Conservation (phyloP, 345 rosid genomes). For the Salix caprea region DNA sequence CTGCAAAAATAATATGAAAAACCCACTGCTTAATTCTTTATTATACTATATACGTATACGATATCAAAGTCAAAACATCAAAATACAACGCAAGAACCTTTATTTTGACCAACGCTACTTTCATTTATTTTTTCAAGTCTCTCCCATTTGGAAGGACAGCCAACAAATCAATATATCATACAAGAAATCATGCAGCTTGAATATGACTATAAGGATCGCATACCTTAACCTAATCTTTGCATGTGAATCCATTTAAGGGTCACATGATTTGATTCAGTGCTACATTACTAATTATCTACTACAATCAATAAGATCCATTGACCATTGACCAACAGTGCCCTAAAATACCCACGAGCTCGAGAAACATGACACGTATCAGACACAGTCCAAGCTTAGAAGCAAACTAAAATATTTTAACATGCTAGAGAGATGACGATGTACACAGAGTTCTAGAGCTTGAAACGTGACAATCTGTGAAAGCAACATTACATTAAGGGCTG, state of each 20-base stretch:
- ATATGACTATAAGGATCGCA: slow-evolving; percentile 15
- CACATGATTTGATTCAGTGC: slow-evolving; percentile 44
- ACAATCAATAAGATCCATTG: neutral
- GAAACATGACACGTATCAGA: slow-evolving; percentile 17
- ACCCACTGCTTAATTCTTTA: neutral
- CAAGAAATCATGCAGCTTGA: slow-evolving; percentile 17
- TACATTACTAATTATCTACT: neutral
- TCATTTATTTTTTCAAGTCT: neutral
- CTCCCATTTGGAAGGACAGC: slow-evolving; percentile 29
- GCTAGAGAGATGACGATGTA: neutral
- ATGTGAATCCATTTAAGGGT: slow-evolving; percentile 34
- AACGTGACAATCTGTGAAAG: slow-evolving; percentile 17
- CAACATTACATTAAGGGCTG: neutral
- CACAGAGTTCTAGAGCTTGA: neutral
- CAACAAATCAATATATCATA: neutral
- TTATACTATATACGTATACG: neutral
- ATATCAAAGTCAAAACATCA: neutral
- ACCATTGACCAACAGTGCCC: slow-evolving; percentile 5
- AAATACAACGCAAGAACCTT: slow-evolving; percentile 1
- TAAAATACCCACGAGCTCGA: slow-evolving; percentile 18
- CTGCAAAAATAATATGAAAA: slow-evolving; percentile 27
- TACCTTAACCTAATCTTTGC: slow-evolving; percentile 37
- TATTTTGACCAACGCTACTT: slow-evolving; percentile 21
- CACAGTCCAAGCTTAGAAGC: neutral
- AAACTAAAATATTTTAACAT: neutral